Evolutionary conservation across 768 basidiomycete genomes (phyloP).

Genomic region (Naematelia aurantialba): DNA sequence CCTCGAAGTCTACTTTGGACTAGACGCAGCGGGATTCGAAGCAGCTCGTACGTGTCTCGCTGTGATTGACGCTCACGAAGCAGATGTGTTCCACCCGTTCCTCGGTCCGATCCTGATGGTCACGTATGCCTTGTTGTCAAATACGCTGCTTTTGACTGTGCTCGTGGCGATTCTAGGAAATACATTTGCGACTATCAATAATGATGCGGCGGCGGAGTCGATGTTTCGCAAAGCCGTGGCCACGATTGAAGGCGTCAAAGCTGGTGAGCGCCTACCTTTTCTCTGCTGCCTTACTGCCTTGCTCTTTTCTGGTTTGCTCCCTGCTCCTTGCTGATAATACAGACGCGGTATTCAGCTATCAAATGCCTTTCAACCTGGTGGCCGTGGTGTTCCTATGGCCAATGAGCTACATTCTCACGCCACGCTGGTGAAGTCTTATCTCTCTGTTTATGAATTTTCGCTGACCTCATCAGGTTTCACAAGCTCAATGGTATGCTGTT

Average conservation of each 20-base stretch:
- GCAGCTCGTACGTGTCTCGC: constrained; percentile 61
- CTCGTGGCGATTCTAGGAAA: constrained; percentile 71
- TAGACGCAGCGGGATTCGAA: constrained; percentile 86
- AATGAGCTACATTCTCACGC: constrained; percentile 74
- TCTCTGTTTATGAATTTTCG: not conserved
- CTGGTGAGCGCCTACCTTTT: constrained; percentile 23
- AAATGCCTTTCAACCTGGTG: constrained; percentile 84
- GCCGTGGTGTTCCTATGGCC: constrained; percentile 85
- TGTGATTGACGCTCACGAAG: constrained; percentile 38
- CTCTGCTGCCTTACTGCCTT: not conserved
- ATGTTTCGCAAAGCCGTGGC: constrained; percentile 93
- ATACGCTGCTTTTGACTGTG: constrained; percentile 78
- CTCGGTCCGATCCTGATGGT: constrained; percentile 79
- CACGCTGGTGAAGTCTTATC: constrained; percentile 62
- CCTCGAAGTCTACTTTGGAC: constrained; percentile 79
- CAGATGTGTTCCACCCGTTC: constrained; percentile 70
- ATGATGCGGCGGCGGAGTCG: constrained; percentile 90
- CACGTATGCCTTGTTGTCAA: constrained; percentile 81
- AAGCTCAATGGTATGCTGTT: constrained; percentile 60
- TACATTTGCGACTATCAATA: constrained; percentile 88
- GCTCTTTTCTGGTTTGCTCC: no score
- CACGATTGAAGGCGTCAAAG: constrained; percentile 78
- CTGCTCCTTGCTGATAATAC: constrained; percentile 1
- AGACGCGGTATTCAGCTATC: constrained; percentile 89
- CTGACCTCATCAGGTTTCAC: constrained; percentile 60